These are phyloP conservation scores for Alloascoidea africana DNA, from an alignment of 805 yeast species.

Conservation along the genomic window DNA sequence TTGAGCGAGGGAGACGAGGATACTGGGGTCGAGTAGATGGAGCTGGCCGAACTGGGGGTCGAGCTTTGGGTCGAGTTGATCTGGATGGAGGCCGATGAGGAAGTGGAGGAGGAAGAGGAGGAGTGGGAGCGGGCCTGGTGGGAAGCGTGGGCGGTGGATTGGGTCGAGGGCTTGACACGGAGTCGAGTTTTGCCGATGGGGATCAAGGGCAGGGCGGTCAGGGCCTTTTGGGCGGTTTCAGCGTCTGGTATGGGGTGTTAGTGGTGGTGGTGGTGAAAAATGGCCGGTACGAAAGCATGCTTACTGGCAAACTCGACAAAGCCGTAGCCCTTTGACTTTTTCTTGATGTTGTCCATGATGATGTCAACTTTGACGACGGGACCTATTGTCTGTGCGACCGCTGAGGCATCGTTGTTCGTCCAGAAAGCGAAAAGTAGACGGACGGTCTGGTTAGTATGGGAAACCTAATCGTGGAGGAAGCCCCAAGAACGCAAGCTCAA, in stretches of 20 bases:
- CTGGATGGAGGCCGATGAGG: background rate
- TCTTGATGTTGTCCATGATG: background rate
- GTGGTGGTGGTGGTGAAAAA: too few species aligned
- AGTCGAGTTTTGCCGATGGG: background rate
- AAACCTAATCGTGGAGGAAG: too few species aligned
- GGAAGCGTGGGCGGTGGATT: too few species aligned
- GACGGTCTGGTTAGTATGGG: too few species aligned
- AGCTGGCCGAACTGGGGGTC: background rate
- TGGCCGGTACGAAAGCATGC: too few species aligned
- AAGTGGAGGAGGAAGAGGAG: background rate
- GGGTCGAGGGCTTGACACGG: background rate
- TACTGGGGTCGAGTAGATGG: background rate
- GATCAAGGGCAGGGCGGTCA: background rate
- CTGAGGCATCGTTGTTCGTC: too few species aligned
- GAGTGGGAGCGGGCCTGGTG: too few species aligned
- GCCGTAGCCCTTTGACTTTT: background rate
- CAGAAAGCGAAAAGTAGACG: too few species aligned
- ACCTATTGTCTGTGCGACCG: slow-evolving; percentile 1
- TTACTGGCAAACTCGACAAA: too few species aligned
- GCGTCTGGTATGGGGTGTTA: too few species aligned
- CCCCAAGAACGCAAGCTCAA: too few species aligned
- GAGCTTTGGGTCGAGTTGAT: background rate
- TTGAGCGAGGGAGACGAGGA: background rate
- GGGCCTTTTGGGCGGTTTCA: background rate
- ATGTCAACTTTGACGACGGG: slow-evolving; percentile 1